These are phyloP conservation scores for Clonostachys byssicola DNA, from an alignment of 2,329 filamentous ascomycete species.

Conservation along the genomic window DNA sequence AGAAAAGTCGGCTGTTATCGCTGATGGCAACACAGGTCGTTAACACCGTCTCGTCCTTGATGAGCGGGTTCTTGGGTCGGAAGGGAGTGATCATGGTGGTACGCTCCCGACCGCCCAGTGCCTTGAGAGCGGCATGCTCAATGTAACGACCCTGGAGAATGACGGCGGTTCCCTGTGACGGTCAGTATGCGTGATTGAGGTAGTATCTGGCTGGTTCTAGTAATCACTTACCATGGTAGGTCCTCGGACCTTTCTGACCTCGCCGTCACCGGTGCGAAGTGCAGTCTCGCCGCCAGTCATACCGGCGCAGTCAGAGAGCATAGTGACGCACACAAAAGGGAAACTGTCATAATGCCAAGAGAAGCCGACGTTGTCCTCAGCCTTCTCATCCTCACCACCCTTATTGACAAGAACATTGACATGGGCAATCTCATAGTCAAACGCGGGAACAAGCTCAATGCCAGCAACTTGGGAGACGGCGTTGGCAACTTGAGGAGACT, in stretches of 20 bases:
- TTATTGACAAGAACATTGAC: slow-evolving; percentile 49
- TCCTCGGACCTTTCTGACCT: slow-evolving; percentile 53
- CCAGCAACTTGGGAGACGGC: slow-evolving; percentile 48
- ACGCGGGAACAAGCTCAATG: slow-evolving; percentile 45
- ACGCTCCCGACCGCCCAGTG: slow-evolving; percentile 53
- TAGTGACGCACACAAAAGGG: slow-evolving; percentile 66
- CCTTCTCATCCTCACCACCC: slow-evolving; percentile 26
- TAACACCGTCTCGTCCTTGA: slow-evolving; percentile 57
- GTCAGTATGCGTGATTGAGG: slow-evolving; percentile 5
- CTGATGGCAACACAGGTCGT: slow-evolving; percentile 56
- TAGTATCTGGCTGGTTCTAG: slow-evolving; percentile 7
- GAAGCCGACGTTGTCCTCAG: slow-evolving; percentile 49
- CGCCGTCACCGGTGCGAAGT: slow-evolving; percentile 46
- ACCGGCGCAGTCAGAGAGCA: slow-evolving; percentile 57
- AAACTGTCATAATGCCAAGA: slow-evolving; percentile 64
- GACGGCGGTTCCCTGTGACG: slow-evolving; percentile 47
- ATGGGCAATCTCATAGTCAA: slow-evolving; percentile 51
- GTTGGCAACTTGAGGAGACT: slow-evolving; percentile 31
- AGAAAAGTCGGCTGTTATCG: slow-evolving; percentile 52
- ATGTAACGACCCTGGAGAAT: slow-evolving; percentile 66
- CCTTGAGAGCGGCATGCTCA: slow-evolving; percentile 57
- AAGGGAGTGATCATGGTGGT: slow-evolving; percentile 65
- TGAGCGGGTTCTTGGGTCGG: slow-evolving; percentile 47
- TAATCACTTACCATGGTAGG: slow-evolving; percentile 48
- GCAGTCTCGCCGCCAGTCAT: slow-evolving; percentile 66